These are phyloP conservation scores for Colletotrichum lini DNA, from an alignment of 2,329 filamentous ascomycete genomes.

Conservation along the genomic window DNA sequence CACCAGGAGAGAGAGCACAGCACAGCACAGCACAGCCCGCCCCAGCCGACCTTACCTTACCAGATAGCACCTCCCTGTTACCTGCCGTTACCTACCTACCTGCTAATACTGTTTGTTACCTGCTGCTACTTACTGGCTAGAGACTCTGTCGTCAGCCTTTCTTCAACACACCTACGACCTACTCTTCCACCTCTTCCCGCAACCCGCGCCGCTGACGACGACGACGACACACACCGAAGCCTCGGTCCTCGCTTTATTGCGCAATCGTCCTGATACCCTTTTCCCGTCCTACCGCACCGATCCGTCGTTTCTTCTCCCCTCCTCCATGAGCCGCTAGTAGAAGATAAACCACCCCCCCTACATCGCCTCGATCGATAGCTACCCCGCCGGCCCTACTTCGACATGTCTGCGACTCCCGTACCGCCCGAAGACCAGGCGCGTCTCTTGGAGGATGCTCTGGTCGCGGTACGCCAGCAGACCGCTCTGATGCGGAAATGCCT, in stretches of 20 bases:
- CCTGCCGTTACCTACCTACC: neutral
- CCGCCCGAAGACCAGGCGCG: slow-evolving; percentile 87
- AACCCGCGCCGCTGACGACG: neutral
- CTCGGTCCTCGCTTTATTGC: neutral
- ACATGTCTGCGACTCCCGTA: slow-evolving; percentile 67
- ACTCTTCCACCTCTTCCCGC: neutral
- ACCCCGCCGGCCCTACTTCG: slow-evolving; percentile 42
- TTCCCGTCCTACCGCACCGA: neutral
- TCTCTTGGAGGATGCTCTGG: slow-evolving; percentile 96
- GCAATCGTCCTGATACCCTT: neutral
- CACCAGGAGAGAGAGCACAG: neutral
- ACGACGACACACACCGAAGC: slow-evolving; percentile 2
- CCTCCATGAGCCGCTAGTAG: slow-evolving; percentile 34
- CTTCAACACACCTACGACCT: neutral
- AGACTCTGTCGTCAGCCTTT: slow-evolving; percentile 32
- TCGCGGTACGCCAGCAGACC: slow-evolving; percentile 97
- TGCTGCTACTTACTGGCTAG: too few relatives aligned
- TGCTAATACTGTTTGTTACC: too few relatives aligned
- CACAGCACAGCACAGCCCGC: too few relatives aligned
- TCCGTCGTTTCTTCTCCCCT: slow-evolving; percentile 13
- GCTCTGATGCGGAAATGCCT: slow-evolving; percentile 97
- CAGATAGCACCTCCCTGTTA: slow-evolving; percentile 14
- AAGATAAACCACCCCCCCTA: slow-evolving; percentile 16
- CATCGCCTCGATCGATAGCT: slow-evolving; percentile 42
- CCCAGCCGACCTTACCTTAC: slow-evolving; percentile 29